phyloP scores from a whole-genome alignment of 176 grass and related monocot species.

The Zea mays region Zm-B73-REFERENCE-NAM-5.0 NC_050103.1:179902001-179902500 shows the following conservation, averaged over 20 bases:
- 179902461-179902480: conserved; percentile 87
- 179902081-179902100: conserved; percentile 76
- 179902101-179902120: conserved; percentile 95
- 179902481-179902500: conserved; percentile 82
- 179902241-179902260: not conserved
- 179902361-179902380: conserved; percentile 78
- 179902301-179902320: conserved; percentile 27
- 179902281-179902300: conserved; percentile 8
- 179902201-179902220: conserved; percentile 92
- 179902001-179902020: conserved; percentile 15
- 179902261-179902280: not conserved
- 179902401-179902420: conserved; percentile 41
- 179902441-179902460: conserved; percentile 78
- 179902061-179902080: conserved; percentile 15
- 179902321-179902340: conserved; percentile 55
- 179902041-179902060: conserved; percentile 4
- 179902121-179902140: conserved; percentile 87
- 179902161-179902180: conserved; percentile 97
- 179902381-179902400: conserved; percentile 76
- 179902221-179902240: conserved; percentile 24
- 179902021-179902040: not conserved
- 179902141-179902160: conserved; percentile 76
- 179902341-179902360: conserved; percentile 95
- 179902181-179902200: conserved; percentile 89
- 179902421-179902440: conserved; percentile 90